These are phyloP conservation scores for Aotearoamyces nothofagi DNA, from an alignment of 2,329 filamentous ascomycete species.

Conservation along the genomic window DNA sequence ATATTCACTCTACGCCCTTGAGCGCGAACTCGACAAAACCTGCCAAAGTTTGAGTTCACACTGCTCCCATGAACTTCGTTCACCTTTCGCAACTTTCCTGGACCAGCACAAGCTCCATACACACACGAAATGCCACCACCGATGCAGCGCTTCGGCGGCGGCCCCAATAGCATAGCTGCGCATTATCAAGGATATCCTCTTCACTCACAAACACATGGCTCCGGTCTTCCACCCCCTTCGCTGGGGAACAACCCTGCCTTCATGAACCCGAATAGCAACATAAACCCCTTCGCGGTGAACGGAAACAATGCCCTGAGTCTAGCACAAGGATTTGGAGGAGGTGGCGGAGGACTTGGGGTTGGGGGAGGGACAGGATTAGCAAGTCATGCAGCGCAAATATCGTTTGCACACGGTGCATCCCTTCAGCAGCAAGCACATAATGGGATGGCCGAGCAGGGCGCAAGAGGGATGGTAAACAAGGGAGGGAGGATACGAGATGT, in stretches of 20 bases:
- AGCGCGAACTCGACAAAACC: neutral
- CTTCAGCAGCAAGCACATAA: constrained; percentile 46
- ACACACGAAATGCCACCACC: constrained; percentile 19
- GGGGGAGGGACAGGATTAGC: constrained; percentile 55
- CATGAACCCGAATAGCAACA: constrained; percentile 49
- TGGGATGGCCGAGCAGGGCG: constrained; percentile 34
- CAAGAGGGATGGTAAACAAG: constrained; percentile 44
- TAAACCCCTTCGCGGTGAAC: constrained; percentile 49
- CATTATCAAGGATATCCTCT: constrained; percentile 29
- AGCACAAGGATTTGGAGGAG: constrained; percentile 40
- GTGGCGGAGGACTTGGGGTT: constrained; percentile 39
- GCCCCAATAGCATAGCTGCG: constrained; percentile 18
- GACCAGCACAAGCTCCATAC: constrained; percentile 17
- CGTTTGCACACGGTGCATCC: constrained; percentile 62
- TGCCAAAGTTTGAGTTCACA: constrained; percentile 9
- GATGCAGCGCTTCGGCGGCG: constrained; percentile 20
- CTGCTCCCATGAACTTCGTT: constrained; percentile 19
- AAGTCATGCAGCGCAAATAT: constrained; percentile 76
- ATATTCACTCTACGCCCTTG: no score
- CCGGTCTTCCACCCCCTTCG: constrained; percentile 35
- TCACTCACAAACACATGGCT: constrained; percentile 28
- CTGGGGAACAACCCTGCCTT: constrained; percentile 58
- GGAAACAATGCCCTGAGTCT: constrained; percentile 37
- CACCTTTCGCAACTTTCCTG: constrained; percentile 15
- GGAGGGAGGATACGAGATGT: constrained; percentile 89